These are phyloP conservation scores for Eucalyptus cloeziana DNA, from an alignment of 345 rosid genomes.

Conservation along the genomic window DNA sequence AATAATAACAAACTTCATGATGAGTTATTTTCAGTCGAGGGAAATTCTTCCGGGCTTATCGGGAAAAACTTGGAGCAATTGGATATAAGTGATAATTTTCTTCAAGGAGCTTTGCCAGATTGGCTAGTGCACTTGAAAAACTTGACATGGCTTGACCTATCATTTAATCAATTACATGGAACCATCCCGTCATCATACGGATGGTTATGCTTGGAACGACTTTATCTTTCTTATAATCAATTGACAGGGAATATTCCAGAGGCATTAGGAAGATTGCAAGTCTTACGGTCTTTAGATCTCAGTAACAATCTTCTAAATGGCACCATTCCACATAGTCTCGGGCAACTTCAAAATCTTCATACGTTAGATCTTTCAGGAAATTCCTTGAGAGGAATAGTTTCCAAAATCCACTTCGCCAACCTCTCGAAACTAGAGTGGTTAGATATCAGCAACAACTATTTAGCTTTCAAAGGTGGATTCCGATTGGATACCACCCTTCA, in stretches of 20 bases:
- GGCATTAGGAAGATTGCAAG: background rate
- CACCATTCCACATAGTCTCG: background rate
- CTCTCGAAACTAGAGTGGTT: background rate
- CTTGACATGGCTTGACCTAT: background rate
- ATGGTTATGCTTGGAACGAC: no score
- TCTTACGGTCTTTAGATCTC: background rate
- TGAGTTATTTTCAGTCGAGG: background rate
- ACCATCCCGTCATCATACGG: rapidly evolving
- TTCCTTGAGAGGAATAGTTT: background rate
- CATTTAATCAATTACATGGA: background rate
- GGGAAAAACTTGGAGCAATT: background rate
- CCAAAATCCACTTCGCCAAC: background rate
- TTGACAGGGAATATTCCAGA: background rate
- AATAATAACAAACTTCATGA: rapidly evolving
- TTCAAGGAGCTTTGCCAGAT: background rate
- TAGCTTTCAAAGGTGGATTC: background rate
- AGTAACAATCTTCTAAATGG: background rate
- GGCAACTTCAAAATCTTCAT: background rate
- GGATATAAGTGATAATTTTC: rapidly evolving
- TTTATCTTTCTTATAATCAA: background rate
- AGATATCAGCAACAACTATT: background rate
- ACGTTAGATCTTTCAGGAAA: background rate
- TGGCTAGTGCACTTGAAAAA: background rate
- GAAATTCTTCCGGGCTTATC: rapidly evolving
- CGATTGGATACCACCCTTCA: background rate